Conservation (phyloP, 108 stramenopile species). For the Cyclostephanos tholiformis region DNA sequence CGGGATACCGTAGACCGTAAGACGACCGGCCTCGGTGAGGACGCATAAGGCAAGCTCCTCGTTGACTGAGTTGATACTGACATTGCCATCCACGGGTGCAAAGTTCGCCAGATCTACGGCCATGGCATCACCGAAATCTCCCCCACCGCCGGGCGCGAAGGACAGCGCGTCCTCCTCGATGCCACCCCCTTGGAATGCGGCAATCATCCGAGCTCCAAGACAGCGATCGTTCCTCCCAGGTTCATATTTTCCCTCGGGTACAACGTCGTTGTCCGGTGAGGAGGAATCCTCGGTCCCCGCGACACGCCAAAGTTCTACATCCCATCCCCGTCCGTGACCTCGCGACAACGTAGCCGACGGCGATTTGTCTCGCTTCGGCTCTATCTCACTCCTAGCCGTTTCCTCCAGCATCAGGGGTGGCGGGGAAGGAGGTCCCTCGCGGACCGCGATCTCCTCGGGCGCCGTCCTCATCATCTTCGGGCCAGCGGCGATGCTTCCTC, state of each 20-base stretch:
- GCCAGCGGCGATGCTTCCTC: not conserved
- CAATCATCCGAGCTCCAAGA: constrained; percentile 21
- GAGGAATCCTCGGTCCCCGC: not conserved
- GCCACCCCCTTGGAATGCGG: constrained; percentile 47
- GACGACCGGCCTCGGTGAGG: constrained; percentile 21
- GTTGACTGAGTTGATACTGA: not conserved
- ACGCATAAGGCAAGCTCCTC: constrained; percentile 31
- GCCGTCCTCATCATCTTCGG: not conserved
- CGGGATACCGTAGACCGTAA: constrained; percentile 29
- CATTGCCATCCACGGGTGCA: not conserved
- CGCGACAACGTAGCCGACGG: not conserved
- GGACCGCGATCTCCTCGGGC: not conserved
- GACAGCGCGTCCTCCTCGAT: constrained; percentile 51
- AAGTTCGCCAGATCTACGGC: constrained; percentile 34
- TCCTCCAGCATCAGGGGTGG: constrained; percentile 21
- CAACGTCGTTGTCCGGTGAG: not conserved
- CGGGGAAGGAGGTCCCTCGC: constrained; percentile 17
- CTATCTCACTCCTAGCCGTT: not conserved
- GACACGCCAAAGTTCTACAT: constrained; percentile 62
- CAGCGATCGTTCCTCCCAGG: not conserved
- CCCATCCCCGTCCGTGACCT: constrained; percentile 42
- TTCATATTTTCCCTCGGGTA: constrained; percentile 34
- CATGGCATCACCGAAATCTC: constrained; percentile 19
- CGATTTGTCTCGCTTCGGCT: not conserved
- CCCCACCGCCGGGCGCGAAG: constrained; percentile 32